Evolutionary conservation across 495 filamentous ascomycete genomes (phyloP), one percentile per base, ranked within the genome.

Genomic region (Sporormia fimetaria): DNA sequence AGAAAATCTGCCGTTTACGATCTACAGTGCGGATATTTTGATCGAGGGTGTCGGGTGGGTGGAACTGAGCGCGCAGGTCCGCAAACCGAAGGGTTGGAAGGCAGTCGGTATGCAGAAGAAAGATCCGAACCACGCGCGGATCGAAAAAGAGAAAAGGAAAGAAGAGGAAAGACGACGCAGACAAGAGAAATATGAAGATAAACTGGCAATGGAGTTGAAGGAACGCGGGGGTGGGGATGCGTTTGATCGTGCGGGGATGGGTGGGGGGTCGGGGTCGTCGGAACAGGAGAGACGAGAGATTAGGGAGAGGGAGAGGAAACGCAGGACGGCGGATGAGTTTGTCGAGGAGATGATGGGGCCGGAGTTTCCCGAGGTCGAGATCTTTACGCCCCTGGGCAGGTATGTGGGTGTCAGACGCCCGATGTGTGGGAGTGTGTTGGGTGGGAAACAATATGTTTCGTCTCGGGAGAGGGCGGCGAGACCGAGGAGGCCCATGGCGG

Each of bases 11-110:
- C 87, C 87, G 2, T 99, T 88, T 57, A 69, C 67, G 7, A 74
- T 95, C 3, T 66, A 87, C 37, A 70, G 76, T 4, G 70, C 80
- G 0, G 90, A 99, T 57, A 74, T 99, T 25, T 63, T 99, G 6
- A 76, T 99, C 24, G 86, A 94, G 51, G 83, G 88, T 14, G 76
- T 78, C 27, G 90, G 90, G 2, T 99, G 92, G 88, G 70, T 99
- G 6, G 90, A 99, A 58, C 59, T 99, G 14, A 78, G 74, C 4
- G 76, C 78, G 10, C 87, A 96, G 60, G 70, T 90, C 6, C 75
- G 87, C 16, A 71, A 69, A 17, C 41, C 39, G 73, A 63, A 49
- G 51, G 52, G 60, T 18, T 71, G 34, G 58, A 42, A 26, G 1
- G 24, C 23, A 0, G 12, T 17, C 2, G 46, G 46, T 12, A n/a